Evolutionary conservation across 139 green algal genomes (phyloP), one percentile per base, ranked within the genome.

Genomic region (Chlorella ohadii): DNA sequence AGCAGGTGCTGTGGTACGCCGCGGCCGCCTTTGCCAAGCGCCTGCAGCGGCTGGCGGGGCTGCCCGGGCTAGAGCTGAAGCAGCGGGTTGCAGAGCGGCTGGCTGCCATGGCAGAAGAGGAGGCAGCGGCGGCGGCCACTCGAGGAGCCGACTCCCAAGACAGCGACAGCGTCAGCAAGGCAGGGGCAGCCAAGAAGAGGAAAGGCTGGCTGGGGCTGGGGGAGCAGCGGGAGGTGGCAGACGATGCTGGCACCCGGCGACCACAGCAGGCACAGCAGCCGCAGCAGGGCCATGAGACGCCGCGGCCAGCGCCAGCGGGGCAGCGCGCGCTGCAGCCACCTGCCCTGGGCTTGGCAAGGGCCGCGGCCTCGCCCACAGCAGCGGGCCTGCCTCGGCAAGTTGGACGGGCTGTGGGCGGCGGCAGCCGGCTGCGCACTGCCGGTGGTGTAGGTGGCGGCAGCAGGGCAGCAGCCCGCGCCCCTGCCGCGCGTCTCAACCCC

Each of bases 1-100:
- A 81, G 84, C 63, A 79, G 34, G 34, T 81, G 31, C 72, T 87
- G 78, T 88, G 84, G 84, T 81, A 85, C 44, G 33, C 51, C 5
- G 84, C 84, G 6, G 72, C 79, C 7, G 55, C 76, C 28, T 81
- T 71, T 27, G 38, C 51, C 20, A 23, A 22, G 38, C 56, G 47
- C 16, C 71, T 88, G 72, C 81, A 67, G 36, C 56, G 41, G 23
- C 56, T 82, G 57, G 31, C 72, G 2, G 81, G 59, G 25, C 57
- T 81, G 28, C 36, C 72, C 13, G 25, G 17, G 0, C 57, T 1
- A 13, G 72, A 75, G 41, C 27, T 75, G 28, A 27, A 55, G 38
- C n/a, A 87, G 44, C n/a, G 22, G 2, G 71, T 70, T 63, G 72
- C 68, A 27, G 28, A 72, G 44, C 61, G 28, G 39, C 75, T 87